Conservation (phyloP, 192 early-diverging fungal genomes). For the Piromyces finnis region DNA sequence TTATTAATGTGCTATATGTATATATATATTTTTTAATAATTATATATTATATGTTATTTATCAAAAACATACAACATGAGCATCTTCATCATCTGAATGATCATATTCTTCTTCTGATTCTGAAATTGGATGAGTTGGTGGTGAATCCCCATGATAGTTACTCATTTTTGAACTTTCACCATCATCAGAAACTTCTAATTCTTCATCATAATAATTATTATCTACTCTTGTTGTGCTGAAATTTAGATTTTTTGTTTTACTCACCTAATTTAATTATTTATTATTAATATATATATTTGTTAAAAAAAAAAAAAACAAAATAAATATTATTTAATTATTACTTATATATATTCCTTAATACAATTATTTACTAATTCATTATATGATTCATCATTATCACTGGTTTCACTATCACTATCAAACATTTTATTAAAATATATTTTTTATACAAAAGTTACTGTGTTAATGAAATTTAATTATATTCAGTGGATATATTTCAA, state of each 20-base stretch:
- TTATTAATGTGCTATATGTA: slow-evolving; percentile 8
- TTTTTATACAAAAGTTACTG: too few species aligned
- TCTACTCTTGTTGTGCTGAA: neutral
- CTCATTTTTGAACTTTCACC: neutral
- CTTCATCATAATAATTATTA: neutral
- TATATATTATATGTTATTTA: slow-evolving; percentile 1
- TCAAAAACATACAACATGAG: slow-evolving; percentile 3
- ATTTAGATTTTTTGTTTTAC: neutral
- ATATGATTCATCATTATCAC: neutral
- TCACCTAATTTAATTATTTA: neutral
- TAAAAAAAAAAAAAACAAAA: too few species aligned
- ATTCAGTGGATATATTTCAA: too few species aligned
- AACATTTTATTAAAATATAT: neutral
- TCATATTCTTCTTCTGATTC: slow-evolving; percentile 21
- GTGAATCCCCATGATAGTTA: slow-evolving; percentile 14
- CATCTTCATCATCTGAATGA: slow-evolving; percentile 5
- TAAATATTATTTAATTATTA: too few species aligned
- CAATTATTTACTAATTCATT: neutral
- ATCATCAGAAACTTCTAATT: neutral
- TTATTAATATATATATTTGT: too few species aligned
- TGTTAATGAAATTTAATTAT: too few species aligned
- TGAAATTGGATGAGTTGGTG: slow-evolving; percentile 18
- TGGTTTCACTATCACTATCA: neutral
- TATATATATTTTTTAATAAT: neutral
- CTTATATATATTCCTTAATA: too few species aligned